Evolutionary conservation across 805 yeast species (phyloP).

Genomic region (Cephaloascus fragrans): DNA sequence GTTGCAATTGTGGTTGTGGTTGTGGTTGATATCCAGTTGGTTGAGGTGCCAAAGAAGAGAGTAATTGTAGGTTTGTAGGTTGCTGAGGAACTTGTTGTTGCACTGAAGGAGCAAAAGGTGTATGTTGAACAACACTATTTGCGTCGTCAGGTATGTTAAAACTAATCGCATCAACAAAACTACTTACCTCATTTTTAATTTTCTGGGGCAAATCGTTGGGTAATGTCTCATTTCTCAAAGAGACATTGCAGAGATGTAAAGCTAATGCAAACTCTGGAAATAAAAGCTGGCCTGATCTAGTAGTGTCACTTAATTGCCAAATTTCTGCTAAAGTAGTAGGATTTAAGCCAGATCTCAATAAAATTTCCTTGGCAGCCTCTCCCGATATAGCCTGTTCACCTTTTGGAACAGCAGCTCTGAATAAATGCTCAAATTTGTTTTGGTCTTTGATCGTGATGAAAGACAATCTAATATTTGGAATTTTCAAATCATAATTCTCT

Average conservation of each 20-base stretch:
- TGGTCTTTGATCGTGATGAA: constrained; percentile 84
- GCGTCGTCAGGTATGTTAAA: constrained; percentile 62
- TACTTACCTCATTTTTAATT: constrained; percentile 74
- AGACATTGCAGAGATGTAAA: constrained; percentile 74
- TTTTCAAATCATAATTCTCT: constrained; percentile 32
- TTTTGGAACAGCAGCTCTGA: constrained; percentile 64
- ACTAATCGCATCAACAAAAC: constrained; percentile 83
- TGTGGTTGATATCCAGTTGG: constrained; percentile 15
- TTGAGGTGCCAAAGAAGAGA: constrained; percentile 7
- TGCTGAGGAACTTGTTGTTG: constrained; percentile 6
- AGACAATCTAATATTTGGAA: constrained; percentile 70
- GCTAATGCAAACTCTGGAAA: constrained; percentile 95
- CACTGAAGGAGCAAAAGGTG: constrained; percentile 28
- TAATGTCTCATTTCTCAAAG: constrained; percentile 66
- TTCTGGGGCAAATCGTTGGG: constrained; percentile 66
- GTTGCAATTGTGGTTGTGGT: constrained; percentile 14
- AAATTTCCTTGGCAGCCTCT: constrained; percentile 66
- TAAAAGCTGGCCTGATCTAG: constrained; percentile 71
- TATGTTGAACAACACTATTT: constrained; percentile 25
- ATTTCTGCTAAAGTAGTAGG: constrained; percentile 73
- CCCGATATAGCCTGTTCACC: constrained; percentile 66
- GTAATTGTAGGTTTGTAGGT: constrained; percentile 1
- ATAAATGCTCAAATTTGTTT: constrained; percentile 74
- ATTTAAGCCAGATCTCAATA: constrained; percentile 68
- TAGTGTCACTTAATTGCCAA: constrained; percentile 89